Evolutionary conservation across 139 green algal genomes (phyloP), one percentile per base, ranked within the genome.

Genomic region (Ettlia oleoabundans): DNA sequence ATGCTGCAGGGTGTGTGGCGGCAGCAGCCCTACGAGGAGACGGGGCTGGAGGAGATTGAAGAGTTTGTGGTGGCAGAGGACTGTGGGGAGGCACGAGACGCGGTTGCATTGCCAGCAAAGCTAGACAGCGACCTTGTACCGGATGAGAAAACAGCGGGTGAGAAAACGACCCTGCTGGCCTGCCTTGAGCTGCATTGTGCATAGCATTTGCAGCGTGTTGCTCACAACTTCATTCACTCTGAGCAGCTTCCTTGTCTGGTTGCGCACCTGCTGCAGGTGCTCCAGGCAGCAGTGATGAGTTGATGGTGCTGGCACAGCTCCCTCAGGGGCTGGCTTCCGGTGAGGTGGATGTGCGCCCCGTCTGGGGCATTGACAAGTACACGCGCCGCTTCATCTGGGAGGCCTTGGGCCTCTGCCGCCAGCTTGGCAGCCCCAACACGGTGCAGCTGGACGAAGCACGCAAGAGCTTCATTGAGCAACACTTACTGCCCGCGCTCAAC

Each of bases 311-410:
- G 1, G 1, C 43, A 0, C 2, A 43, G 55, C 55, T 81, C 37
- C 58, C 61, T 0, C 40, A 33, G 40, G 75, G 75, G 0, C 75
- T 81, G 38, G 58, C 75, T 5, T 37, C 2, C 1, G 61, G 53
- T 1, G 81, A 80, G 37, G 15, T 43, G 35, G 90, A 96, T 38
- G 84, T 97, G 62, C 65, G 26, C 22, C 86, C 93, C 83, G 80
- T 92, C 22, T 97, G 93, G 93, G 93, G 93, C 51, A 87, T 97
- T 58, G 93, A 97, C 89, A 89, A 85, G 67, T 97, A 94, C 87
- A 95, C 91, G 0, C 85, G 92, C 43, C 62, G 61, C 53, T 63
- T 43, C 61, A 4, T 83, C 5, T 68, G 51, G 30, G 33, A 58
- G 41, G 82, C 82, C 9, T 42, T 86, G 41, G 61, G 21, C 0